Evolutionary conservation across 768 basidiomycete genomes (phyloP), one percentile per base, ranked within the genome.

Genomic region (Suillus decipiens): DNA sequence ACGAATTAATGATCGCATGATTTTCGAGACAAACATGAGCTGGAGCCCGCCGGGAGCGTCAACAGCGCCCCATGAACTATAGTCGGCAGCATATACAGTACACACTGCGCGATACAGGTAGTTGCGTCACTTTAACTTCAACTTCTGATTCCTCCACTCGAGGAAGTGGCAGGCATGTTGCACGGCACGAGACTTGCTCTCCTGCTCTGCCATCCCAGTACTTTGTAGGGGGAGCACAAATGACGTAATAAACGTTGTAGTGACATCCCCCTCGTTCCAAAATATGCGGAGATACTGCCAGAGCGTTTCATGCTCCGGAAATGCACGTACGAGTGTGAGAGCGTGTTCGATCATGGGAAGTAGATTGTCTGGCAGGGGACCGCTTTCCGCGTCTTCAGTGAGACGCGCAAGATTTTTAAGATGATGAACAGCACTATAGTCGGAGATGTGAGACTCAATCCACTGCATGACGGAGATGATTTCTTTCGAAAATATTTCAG

Each of bases 141-240:
- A 41, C 9, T 17, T 57, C 17, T 41, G 17, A 41, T 19, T 57
- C 24, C 56, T 57, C 56, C 56, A 57, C n/a, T 57, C 71, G 82
- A 89, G 12, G 95, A 95, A 11, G 76, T 96, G 24, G 79, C 88
- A 67, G 93, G 82, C 67, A 84, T 94, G 41, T 88, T 96, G 61
- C 80, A 76, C 56, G 90, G 88, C 0, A 91, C 63, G 92, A 95
- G 71, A 41, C 17, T 28, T 10, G 17, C 28, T 57, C 24, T 39
- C 37, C 37, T 41, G 37, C 11, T 41, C 6, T 10, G 19, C 6
- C 55, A 19, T 57, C n/a, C 39, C 10, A 31, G 56, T n/a, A 12
- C 39, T 31, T 41, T 41, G 56, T 57, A 57, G 24, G 7, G 39
- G 56, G 1, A 37, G 24, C 2, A 8, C 39, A 57, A 57, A 57